phyloP scores from a whole-genome alignment of 2,329 filamentous ascomycete species.

The Aspergillus sp. region DNA sequence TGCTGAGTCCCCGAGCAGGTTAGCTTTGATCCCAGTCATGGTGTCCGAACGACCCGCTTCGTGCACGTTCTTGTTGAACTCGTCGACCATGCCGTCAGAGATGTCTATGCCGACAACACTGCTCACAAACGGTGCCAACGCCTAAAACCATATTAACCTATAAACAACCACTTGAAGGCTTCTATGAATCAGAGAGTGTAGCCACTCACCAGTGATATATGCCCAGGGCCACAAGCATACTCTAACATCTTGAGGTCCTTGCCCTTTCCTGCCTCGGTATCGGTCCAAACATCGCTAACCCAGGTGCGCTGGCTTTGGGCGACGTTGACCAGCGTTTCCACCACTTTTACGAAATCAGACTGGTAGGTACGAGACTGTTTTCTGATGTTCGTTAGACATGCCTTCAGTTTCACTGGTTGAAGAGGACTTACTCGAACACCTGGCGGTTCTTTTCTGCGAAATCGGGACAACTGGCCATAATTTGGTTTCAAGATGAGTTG shows the following conservation, averaged over 20 bases:
- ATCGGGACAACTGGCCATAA: not conserved
- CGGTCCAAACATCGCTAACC: slow-evolving; percentile 62
- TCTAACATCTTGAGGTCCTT: slow-evolving; percentile 63
- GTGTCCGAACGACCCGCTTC: slow-evolving; percentile 57
- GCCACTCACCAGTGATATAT: slow-evolving; percentile 63
- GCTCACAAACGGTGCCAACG: slow-evolving; percentile 65
- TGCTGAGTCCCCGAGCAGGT: slow-evolving; percentile 58
- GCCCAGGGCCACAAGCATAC: slow-evolving; percentile 76
- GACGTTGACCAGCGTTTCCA: slow-evolving; percentile 8
- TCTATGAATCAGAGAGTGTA: not conserved
- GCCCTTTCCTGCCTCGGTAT: slow-evolving; percentile 34
- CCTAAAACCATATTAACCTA: slow-evolving; percentile 35
- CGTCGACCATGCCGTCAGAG: slow-evolving; percentile 70
- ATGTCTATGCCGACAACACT: slow-evolving; percentile 71
- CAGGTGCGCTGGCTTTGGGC: slow-evolving; percentile 55
- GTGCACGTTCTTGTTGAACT: slow-evolving; percentile 66
- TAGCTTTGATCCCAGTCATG: slow-evolving; percentile 62
- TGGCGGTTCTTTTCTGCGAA: slow-evolving; percentile 15
- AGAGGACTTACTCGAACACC: slow-evolving; percentile 13
- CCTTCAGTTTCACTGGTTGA: not conserved
- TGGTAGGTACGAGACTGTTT: slow-evolving; percentile 11
- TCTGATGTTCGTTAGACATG: not conserved
- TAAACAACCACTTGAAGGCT: not conserved
- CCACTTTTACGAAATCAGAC: slow-evolving; percentile 2
- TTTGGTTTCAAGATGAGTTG: not conserved